These are phyloP conservation scores for Albugo candida DNA, from an alignment of 352 stramenopile genomes.

Conservation along the genomic window DNA sequence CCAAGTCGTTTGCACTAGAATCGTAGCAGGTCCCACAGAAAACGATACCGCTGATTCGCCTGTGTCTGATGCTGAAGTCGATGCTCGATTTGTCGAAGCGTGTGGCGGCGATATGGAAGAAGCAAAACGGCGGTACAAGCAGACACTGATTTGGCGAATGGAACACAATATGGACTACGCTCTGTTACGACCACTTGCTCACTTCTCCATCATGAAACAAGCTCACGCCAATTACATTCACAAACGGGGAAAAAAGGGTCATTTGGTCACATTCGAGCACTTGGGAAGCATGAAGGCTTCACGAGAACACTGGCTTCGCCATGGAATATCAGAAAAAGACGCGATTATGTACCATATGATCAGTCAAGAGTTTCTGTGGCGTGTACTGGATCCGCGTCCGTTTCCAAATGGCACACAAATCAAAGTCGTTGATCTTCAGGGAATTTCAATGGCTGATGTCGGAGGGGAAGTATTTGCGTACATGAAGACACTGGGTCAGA, in stretches of 20 bases:
- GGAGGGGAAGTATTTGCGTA: conserved; percentile 45
- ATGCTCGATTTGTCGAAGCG: conserved; percentile 39
- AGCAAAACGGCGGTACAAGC: conserved; percentile 33
- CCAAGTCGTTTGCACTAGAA: conserved; percentile 16
- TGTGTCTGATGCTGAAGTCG: conserved; percentile 17
- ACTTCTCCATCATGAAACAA: conserved; percentile 45
- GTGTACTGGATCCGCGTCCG: conserved; percentile 32
- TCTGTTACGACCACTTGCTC: conserved; percentile 25
- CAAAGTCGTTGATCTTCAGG: conserved; percentile 56
- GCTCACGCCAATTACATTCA: conserved; percentile 36
- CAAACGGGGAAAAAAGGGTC: conserved; percentile 41
- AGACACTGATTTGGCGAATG: conserved; percentile 44
- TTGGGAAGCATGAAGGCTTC: conserved; percentile 37
- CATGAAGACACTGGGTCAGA: conserved; percentile 39
- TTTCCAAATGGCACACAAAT: conserved; percentile 42
- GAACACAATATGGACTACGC: conserved; percentile 51
- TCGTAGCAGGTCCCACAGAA: conserved; percentile 23
- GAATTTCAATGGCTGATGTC: conserved; percentile 54
- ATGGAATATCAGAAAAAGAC: conserved; percentile 35
- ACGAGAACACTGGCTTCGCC: conserved; percentile 28
- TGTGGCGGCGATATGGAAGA: conserved; percentile 49
- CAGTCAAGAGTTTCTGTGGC: conserved; percentile 53
- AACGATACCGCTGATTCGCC: conserved; percentile 14
- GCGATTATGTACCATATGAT: conserved; percentile 40
- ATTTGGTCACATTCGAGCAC: conserved; percentile 34